Evolutionary conservation across 805 yeast species (phyloP).

Genomic region (Candida ponderosae): DNA sequence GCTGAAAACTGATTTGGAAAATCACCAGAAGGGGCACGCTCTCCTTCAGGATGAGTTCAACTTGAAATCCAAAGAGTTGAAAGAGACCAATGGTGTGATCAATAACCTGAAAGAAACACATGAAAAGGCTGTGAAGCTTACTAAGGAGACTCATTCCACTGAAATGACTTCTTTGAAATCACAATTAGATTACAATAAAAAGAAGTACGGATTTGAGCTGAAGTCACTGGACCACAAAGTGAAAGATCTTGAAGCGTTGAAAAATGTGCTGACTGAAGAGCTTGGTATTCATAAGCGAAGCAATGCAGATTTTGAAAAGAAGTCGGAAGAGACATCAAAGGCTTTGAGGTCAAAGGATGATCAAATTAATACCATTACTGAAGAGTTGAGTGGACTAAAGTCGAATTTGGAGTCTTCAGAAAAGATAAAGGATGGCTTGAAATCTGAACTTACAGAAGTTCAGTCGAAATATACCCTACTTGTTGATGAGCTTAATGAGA

Average conservation of each 20-base stretch:
- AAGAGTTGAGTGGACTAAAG: conserved; percentile 7
- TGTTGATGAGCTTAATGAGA: too few relatives aligned
- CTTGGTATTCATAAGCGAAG: neutral
- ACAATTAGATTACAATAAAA: neutral
- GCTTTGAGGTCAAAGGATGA: conserved; percentile 1
- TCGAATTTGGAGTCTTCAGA: too few relatives aligned
- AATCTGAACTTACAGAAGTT: too few relatives aligned
- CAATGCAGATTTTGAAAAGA: conserved; percentile 1
- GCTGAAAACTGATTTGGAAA: neutral
- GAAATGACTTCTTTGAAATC: neutral
- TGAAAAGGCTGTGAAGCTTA: conserved; percentile 1
- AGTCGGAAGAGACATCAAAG: conserved; percentile 2
- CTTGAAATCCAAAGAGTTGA: conserved; percentile 4
- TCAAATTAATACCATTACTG: conserved; percentile 8
- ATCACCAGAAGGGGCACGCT: neutral
- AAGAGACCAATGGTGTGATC: neutral
- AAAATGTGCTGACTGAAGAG: conserved; percentile 2
- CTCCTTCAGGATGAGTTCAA: neutral
- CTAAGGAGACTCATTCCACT: neutral
- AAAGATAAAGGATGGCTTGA: too few relatives aligned
- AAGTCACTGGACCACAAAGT: neutral
- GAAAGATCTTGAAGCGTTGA: conserved; percentile 6
- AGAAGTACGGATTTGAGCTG: neutral
- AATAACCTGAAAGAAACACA: conserved; percentile 1
- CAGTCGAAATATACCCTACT: too few relatives aligned